Base-by-base conservation (phyloP, 768 basidiomycete species). In the Boletus sensibilis region DNA sequence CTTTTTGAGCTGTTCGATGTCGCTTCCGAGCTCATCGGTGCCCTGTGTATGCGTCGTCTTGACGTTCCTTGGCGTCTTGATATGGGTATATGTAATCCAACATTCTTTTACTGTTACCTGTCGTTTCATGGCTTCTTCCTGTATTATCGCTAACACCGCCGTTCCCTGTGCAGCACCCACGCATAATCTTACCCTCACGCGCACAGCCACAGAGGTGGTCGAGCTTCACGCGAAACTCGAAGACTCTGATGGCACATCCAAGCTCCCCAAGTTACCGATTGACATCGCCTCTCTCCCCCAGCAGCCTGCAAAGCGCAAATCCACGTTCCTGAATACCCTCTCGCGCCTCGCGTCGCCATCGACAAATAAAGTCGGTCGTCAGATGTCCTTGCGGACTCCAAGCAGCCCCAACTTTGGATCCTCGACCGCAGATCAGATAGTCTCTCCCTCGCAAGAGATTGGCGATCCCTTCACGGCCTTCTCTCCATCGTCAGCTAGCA, bases 101-200 rank as follows among this genome's bases (percentile, higher is more conserved):
- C 62, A 10, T 53, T 62, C 58, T 23, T 57, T 65, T 58, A 9
- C 38, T 46, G 4, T 56, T 50, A 5, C 52, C 63, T 45, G 12
- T 58, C 63, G 49, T 69, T 63, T 55, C 53, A 42, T 50, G 21
- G 55, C 49, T 39, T 56, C 59, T 61, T 53, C 55, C 52, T 63
- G 46, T 50, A 18, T 55, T 52, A 45, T 63, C 58, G 62, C 72
- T 71, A 66, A 75, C 67, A 52, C 65, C 55, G 60, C 58, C 57
- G 64, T 64, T 65, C 54, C 58, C 35, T 64, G 41, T 64, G 40
- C 75, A 92, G 93, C 93, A 21, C 88, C 92, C 29, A 94, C 90
- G 23, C 90, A 94, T 74, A 91, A 92, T 76, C 79, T 94, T 48
- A 95, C 93, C 39, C 84, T 95, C 44, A 89, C 87, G 9, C 85